Conservation (phyloP, 306 rosid species). For the Pyrus communis region DNA sequence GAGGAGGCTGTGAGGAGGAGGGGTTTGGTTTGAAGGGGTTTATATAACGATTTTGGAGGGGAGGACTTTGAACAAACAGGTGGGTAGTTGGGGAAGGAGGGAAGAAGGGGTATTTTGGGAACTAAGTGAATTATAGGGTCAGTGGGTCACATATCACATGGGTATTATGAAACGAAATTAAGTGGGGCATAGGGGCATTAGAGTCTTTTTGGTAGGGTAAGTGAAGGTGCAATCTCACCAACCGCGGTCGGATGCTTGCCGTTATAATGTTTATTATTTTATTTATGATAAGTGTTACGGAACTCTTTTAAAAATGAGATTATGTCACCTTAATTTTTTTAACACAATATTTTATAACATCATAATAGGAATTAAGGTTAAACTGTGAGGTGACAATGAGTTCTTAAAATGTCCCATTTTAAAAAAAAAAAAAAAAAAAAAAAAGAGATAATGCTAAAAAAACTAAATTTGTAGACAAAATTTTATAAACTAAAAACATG, state of each 20-base stretch:
- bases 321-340: no score
- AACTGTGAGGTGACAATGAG: accelerated
- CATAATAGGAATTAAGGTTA: accelerated
- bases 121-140: not conserved
- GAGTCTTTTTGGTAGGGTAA: not conserved
- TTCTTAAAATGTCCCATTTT: no score
- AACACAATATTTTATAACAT: no score
- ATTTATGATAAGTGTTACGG: no score
- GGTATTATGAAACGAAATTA: not conserved
- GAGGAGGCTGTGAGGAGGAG: constrained; percentile 8
- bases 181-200: not conserved
- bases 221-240: not conserved
- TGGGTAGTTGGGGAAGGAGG: not conserved
- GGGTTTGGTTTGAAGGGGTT: constrained; percentile 3
- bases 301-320: no score
- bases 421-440: no score
- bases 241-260: not conserved
- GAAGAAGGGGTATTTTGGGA: not conserved
- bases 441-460: no score
- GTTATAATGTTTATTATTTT: not conserved
- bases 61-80: not conserved
- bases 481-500: no score
- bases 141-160: not conserved
- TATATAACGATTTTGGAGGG: constrained; percentile 8
- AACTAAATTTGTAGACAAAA: no score